Evolutionary conservation across 108 stramenopile genomes (phyloP).

Genomic region (Fragilaria crotonensis): DNA sequence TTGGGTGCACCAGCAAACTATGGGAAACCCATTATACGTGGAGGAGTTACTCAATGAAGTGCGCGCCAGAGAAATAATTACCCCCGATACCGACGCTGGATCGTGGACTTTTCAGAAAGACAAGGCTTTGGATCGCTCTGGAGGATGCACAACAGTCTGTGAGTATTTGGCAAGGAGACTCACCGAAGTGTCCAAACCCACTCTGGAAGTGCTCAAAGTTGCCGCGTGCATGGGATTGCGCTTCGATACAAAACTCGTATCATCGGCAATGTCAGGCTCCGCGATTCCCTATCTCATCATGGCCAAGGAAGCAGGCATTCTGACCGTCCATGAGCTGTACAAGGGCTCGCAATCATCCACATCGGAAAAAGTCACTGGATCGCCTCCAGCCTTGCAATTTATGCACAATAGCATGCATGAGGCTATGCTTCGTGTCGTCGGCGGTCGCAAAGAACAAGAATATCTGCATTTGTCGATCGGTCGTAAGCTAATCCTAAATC

Average conservation of each 20-base stretch:
- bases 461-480: conserved; percentile 29
- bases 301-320: conserved; percentile 14
- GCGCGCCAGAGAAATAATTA: background rate
- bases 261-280: background rate
- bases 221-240: conserved; percentile 46
- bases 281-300: background rate
- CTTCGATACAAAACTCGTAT: conserved; percentile 29
- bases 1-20: background rate
- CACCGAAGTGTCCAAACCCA: background rate
- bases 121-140: too few species aligned
- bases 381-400: conserved; percentile 4
- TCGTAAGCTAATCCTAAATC: too few species aligned
- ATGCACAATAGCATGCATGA: conserved; percentile 28
- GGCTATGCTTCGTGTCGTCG: too few species aligned
- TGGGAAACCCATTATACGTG: background rate
- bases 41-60: background rate
- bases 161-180: background rate
- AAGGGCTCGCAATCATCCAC: background rate
- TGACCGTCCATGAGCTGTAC: conserved; percentile 3
- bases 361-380: conserved; percentile 1
- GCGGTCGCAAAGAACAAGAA: conserved; percentile 7
- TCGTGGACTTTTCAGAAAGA: background rate
- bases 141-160: background rate
- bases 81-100: background rate
- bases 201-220: conserved; percentile 31